Evolutionary conservation across 2,329 filamentous ascomycete genomes (phyloP), one percentile per base, ranked within the genome.

Genomic region (Diplodia seriata): DNA sequence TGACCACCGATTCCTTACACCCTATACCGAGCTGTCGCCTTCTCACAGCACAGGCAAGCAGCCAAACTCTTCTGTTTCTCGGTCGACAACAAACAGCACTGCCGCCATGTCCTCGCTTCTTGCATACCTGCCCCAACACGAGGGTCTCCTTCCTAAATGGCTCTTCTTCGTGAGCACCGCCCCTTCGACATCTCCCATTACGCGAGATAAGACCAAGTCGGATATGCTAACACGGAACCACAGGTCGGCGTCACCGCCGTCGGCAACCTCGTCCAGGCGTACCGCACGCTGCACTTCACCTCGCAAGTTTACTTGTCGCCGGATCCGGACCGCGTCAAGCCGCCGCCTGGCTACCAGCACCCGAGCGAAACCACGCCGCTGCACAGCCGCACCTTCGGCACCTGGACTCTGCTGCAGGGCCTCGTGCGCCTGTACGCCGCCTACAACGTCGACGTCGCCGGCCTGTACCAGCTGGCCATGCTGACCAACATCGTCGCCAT

Each of bases 181-280:
- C 53, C 26, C 18, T 12, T 33, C 53, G n/a, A 20, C 31, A n/a
- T 7, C 29, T 9, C 29, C 29, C 29, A 33, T 23, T 7, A n/a
- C 15, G 8, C 23, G 9, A 29, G 7, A 23, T 20, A 26, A 7
- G 7, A 9, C 54, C 14, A 1, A 18, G 14, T 31, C 4, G 11
- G 36, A 40, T 68, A 67, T 38, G 33, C 29, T 68, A 20, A 47
- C 29, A 43, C 47, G 40, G 26, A 38, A 9, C 33, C 15, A 31
- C 71, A 97, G 94, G 86, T 97, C 76, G 93, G 93, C 68, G 76
- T 93, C 68, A 86, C 96, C 68, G 93, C 94, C 36, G 85, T 95
- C 69, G 90, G 88, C 74, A 99, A 99, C 84, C 91, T 89, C 43
- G 77, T 96, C 56, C 94, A 97, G 83, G 89, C 91, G 76, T 96